Base-by-base conservation (phyloP, 305 asterid species). In the Solanum chacoense region DNA sequence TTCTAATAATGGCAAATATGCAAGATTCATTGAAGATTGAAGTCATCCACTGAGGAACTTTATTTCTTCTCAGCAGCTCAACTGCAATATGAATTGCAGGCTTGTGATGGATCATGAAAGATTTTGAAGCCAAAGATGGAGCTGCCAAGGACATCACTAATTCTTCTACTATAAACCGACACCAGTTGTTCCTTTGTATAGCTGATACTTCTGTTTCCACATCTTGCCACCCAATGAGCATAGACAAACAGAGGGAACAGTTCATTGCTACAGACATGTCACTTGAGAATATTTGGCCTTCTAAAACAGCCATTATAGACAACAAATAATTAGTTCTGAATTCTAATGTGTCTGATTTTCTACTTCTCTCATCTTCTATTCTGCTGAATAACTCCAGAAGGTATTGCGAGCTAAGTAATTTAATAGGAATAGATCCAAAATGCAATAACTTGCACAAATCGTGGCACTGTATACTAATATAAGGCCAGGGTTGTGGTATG, bases 401-500 rank as follows among this genome's bases (percentile, higher is more conserved):
- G 89, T 97, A 95, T 77, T 91, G 93, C 29, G 99, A 97, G 91
- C 98, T 92, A 76, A 94, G 87, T 81, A 93, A 92, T 90, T 95
- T 97, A 59, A 95, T 90, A 55, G 93, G 89, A 89, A 95, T 91
- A 84, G 97, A 93, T 85, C 99, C 99, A 87, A 95, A 97, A 91
- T 97, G 96, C 93, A 97, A 89, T 90, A 97, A 90, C 94, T 91
- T 95, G 98, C 98, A 96, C 91, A 95, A 89, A 87, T 95, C 95
- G 76, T 89, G 97, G 93, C 98, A 95, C 87, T 89, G 92, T 88
- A 95, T 93, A 93, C 94, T 92, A 88, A 93, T 88, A 91, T 88
- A 93, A 88, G 96, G 89, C 34, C 90, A 71, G 26, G 93, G 86
- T 93, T 93, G 94, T 88, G 84, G 73, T 34, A 85, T 80, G 42